phyloP scores from a whole-genome alignment of 2,329 filamentous ascomycete genomes.

The Leptoxyphium fumago region DNA sequence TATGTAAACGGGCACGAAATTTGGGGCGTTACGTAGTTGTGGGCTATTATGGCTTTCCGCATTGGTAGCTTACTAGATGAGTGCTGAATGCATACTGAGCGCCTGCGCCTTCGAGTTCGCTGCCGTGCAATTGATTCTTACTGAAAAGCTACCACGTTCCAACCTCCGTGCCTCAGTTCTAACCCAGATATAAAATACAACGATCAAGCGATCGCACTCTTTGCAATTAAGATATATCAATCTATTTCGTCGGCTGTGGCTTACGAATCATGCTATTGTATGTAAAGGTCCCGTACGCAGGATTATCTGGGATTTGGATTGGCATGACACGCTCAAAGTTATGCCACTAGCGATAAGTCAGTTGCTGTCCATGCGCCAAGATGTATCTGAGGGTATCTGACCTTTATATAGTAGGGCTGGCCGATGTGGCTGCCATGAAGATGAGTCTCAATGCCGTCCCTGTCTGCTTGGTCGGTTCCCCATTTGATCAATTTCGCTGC shows the following conservation, averaged over 20 bases:
- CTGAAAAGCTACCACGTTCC: too few species aligned
- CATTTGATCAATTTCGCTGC: slow-evolving; percentile 5
- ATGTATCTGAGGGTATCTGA: background rate
- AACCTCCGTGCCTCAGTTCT: too few species aligned
- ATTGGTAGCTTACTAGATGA: background rate
- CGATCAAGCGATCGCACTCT: too few species aligned
- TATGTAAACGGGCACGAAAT: background rate
- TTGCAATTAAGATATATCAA: too few species aligned
- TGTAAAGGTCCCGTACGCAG: background rate
- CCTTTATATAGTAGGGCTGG: slow-evolving; percentile 5
- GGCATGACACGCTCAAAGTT: background rate
- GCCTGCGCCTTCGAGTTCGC: background rate
- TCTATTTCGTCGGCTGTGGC: background rate
- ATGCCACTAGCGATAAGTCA: background rate
- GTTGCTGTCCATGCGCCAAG: too few species aligned
- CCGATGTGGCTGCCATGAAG: slow-evolving; percentile 7
- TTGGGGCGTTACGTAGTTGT: background rate
- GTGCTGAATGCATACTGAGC: background rate
- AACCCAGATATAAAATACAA: too few species aligned
- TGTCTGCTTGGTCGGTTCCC: slow-evolving; percentile 8
- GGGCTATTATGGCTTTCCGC: background rate
- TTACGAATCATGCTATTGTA: background rate
- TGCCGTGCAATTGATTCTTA: background rate
- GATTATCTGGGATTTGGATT: background rate
- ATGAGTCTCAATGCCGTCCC: slow-evolving; percentile 6